A percentile compares a stretch with the other conserved stretches of the same genome.
Evolutionary conservation across 352 stramenopile genomes (phyloP).

Genomic region (Albugo candida): DNA sequence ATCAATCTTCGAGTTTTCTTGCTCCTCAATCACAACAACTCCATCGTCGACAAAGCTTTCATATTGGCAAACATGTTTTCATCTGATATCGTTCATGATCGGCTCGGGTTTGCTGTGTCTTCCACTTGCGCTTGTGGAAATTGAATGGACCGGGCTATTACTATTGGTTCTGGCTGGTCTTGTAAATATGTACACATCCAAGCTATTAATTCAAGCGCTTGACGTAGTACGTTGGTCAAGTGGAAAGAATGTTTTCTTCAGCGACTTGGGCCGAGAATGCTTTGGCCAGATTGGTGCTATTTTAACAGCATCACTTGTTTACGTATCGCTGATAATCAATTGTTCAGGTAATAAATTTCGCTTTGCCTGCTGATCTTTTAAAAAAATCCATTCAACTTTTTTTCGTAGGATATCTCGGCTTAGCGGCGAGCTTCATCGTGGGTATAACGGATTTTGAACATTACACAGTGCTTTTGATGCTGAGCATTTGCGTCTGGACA

Average conservation of each 20-base stretch:
- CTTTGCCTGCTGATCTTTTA: not conserved
- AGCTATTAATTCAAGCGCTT: slow-evolving; percentile 44
- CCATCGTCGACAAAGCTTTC: too few species aligned
- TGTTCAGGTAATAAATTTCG: slow-evolving; percentile 15
- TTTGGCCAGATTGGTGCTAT: slow-evolving; percentile 24
- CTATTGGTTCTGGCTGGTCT: slow-evolving; percentile 25
- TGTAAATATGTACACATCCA: slow-evolving; percentile 41
- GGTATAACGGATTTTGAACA: slow-evolving; percentile 35
- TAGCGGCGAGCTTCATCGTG: slow-evolving; percentile 33
- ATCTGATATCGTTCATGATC: slow-evolving; percentile 56
- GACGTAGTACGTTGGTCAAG: slow-evolving; percentile 47
- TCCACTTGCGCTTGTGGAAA: slow-evolving; percentile 50
- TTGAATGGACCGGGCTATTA: slow-evolving; percentile 56
- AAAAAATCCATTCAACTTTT: not conserved
- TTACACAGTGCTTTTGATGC: slow-evolving; percentile 28
- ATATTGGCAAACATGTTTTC: slow-evolving; percentile 10
- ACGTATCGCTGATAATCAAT: slow-evolving; percentile 36
- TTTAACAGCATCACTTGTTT: slow-evolving; percentile 22
- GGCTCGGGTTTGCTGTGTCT: slow-evolving; percentile 53
- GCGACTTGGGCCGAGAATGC: slow-evolving; percentile 47
- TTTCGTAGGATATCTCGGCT: slow-evolving; percentile 20
- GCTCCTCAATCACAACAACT: too few species aligned
- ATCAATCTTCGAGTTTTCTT: too few species aligned
- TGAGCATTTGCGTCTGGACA: slow-evolving; percentile 31
- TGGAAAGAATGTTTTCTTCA: slow-evolving; percentile 37